Percentiles rank a stretch among this genome's conserved stretches.
phyloP scores from a whole-genome alignment of 805 yeast genomes.

The Cyberlindnera japonica region DNA sequence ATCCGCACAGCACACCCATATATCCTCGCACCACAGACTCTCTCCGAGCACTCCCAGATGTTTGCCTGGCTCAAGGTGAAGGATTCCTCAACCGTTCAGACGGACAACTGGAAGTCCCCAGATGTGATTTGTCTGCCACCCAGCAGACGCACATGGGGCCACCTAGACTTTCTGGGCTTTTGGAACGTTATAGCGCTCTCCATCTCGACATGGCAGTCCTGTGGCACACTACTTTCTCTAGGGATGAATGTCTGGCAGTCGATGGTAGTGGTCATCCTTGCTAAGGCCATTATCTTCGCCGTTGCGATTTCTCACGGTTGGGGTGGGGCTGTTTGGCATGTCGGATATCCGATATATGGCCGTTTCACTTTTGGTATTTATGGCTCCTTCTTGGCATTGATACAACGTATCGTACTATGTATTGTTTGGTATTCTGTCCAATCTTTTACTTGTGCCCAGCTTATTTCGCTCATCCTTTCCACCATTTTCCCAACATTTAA shows the following conservation, averaged over 20 bases:
- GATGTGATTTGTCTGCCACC: conserved; percentile 46
- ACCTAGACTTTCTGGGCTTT: conserved; percentile 37
- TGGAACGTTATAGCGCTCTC: conserved; percentile 40
- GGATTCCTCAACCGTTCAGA: conserved; percentile 19
- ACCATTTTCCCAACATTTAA: conserved; percentile 37
- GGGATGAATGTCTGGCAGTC: conserved; percentile 43
- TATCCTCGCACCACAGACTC: not conserved
- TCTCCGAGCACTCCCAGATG: conserved; percentile 1
- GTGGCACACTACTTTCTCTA: conserved; percentile 38
- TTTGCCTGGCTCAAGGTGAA: conserved; percentile 18
- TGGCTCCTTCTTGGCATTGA: conserved; percentile 42
- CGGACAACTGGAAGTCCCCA: conserved; percentile 31
- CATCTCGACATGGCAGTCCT: conserved; percentile 40
- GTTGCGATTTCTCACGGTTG: conserved; percentile 42
- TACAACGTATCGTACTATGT: conserved; percentile 41
- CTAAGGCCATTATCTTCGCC: conserved; percentile 36
- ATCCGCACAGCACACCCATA: too few species aligned
- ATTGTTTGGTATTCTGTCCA: conserved; percentile 46
- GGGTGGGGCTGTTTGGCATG: conserved; percentile 46
- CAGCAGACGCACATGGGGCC: conserved; percentile 43
- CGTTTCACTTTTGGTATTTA: conserved; percentile 45
- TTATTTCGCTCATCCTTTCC: conserved; percentile 36
- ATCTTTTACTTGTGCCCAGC: conserved; percentile 44
- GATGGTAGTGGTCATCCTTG: conserved; percentile 42
- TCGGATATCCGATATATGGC: conserved; percentile 44